Evolutionary conservation across 257 asterid genomes (phyloP).

Genomic region (Nicotiana noctiflora): DNA sequence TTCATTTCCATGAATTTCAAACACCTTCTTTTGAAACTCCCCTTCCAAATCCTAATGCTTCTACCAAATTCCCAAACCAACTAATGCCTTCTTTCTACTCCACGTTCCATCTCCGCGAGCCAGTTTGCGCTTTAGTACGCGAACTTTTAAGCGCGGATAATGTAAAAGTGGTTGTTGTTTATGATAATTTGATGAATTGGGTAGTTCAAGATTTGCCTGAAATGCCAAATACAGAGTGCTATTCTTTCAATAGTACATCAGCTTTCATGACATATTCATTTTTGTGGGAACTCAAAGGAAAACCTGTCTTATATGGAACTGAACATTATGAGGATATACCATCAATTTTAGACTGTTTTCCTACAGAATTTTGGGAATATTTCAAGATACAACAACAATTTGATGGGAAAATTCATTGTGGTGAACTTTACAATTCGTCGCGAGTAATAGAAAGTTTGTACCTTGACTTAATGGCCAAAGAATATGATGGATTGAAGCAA

Average conservation of each 20-base stretch:
- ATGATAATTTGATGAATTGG: conserved; percentile 49
- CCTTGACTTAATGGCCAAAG: conserved; percentile 25
- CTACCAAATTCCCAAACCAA: too few species aligned
- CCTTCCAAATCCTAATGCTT: too few species aligned
- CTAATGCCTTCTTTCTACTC: too few species aligned
- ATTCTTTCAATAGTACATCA: conserved; percentile 42
- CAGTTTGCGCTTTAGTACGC: conserved; percentile 20
- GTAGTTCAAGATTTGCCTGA: conserved; percentile 35
- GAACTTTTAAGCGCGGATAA: conserved; percentile 3
- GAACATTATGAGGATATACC: conserved; percentile 25
- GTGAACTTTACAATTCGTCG: conserved; percentile 56
- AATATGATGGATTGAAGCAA: conserved; percentile 25
- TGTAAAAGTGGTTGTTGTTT: conserved; percentile 28
- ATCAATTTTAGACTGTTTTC: conserved; percentile 31
- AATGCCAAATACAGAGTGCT: conserved; percentile 29
- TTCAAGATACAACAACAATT: conserved; percentile 19
- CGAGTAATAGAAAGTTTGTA: conserved; percentile 37
- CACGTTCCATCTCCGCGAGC: too few species aligned
- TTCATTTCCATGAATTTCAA: conserved; percentile 38
- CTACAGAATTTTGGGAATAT: conserved; percentile 29
- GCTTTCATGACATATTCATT: conserved; percentile 33
- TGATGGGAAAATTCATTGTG: conserved; percentile 23
- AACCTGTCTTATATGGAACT: conserved; percentile 28
- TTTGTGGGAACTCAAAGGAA: conserved; percentile 37
- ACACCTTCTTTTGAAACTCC: background rate